These are phyloP conservation scores for Hansenula lynferdii DNA, from an alignment of 1,139 yeast species.

Conservation along the genomic window DNA sequence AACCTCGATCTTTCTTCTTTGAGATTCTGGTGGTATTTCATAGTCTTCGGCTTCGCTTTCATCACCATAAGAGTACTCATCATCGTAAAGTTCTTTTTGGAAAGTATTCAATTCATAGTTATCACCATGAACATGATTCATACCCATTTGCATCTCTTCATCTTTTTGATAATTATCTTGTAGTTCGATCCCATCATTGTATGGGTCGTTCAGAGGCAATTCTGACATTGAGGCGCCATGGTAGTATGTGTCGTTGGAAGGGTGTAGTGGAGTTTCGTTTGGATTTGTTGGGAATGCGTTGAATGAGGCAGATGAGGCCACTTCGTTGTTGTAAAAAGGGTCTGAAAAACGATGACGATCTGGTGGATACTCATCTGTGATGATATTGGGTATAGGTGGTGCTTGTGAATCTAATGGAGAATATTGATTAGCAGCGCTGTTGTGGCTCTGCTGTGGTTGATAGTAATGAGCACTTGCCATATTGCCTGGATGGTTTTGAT, in stretches of 20 bases:
- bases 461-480: not conserved
- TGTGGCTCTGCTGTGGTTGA: not conserved
- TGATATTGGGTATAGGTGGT: conserved; percentile 15
- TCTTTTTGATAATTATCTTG: conserved; percentile 9
- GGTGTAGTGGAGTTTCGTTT: conserved; percentile 5
- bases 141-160: conserved; percentile 16
- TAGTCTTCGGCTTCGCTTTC: conserved; percentile 9
- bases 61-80: conserved; percentile 14
- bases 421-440: conserved; percentile 6
- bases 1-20: conserved; percentile 24
- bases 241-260: conserved; percentile 9
- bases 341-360: conserved; percentile 2
- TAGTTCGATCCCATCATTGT: conserved; percentile 8
- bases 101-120: conserved; percentile 22
- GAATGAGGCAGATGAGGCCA: conserved; percentile 14
- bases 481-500: conserved; percentile 1
- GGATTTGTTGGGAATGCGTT: conserved; percentile 22
- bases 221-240: conserved; percentile 14
- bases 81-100: conserved; percentile 12
- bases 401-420: conserved; percentile 18
- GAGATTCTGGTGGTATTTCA: conserved; percentile 16
- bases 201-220: conserved; percentile 12
- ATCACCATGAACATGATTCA: conserved; percentile 19
- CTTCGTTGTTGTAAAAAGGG: conserved; percentile 14
- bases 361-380: conserved; percentile 7